Evolutionary conservation across 495 filamentous ascomycete genomes (phyloP).

Genomic region (Neurospora sp.): DNA sequence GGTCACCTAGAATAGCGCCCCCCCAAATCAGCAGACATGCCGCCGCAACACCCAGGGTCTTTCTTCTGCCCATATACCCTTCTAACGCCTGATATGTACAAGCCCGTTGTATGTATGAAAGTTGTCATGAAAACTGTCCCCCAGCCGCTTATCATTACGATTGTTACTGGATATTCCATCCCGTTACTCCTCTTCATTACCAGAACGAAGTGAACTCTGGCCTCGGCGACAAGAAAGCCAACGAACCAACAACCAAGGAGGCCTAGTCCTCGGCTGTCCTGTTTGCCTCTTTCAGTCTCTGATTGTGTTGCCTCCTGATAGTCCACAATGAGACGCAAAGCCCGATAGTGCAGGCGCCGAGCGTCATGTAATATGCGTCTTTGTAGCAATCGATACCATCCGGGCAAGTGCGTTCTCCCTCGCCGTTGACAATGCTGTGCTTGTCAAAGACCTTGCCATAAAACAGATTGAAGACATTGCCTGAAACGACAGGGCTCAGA

Average conservation of each 20-base stretch:
- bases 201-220: not conserved
- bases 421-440: conserved; percentile 56
- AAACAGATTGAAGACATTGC: conserved; percentile 84
- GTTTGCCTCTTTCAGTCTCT: conserved; percentile 26
- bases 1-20: not conserved
- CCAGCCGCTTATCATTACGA: not conserved
- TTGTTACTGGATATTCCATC: not conserved
- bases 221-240: not conserved
- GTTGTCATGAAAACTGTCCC: not conserved
- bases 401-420: conserved; percentile 63
- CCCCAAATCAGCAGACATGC: not conserved
- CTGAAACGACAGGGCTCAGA: conserved; percentile 69
- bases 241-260: not conserved
- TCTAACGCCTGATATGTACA: not conserved
- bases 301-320: conserved; percentile 54
- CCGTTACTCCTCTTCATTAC: not conserved
- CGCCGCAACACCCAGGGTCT: not conserved
- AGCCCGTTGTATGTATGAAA: not conserved
- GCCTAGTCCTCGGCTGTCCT: conserved; percentile 22
- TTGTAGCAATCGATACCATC: conserved; percentile 77
- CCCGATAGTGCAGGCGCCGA: conserved; percentile 60
- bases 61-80: not conserved
- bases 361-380: conserved; percentile 74
- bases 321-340: conserved; percentile 62
- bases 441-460: conserved; percentile 76